phyloP scores from a whole-genome alignment of 495 filamentous ascomycete genomes.

The Chaetomium cochliodes region DNA sequence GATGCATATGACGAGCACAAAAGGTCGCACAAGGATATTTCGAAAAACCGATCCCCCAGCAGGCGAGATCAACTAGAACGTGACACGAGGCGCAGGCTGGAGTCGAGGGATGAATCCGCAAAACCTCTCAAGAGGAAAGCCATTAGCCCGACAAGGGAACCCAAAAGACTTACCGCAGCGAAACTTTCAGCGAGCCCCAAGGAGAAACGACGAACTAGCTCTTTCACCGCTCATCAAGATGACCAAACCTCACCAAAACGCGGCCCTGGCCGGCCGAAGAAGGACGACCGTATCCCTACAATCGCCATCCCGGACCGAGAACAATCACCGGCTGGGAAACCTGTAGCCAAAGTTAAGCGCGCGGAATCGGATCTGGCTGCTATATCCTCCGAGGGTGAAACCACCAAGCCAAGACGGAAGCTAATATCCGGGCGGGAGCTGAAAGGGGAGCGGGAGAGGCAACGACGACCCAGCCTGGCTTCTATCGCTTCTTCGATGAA shows the following conservation, averaged over 20 bases:
- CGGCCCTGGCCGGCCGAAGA: conserved; percentile 49
- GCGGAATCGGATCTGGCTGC: conserved; percentile 49
- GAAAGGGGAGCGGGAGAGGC: conserved; percentile 55
- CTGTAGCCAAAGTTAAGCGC: conserved; percentile 44
- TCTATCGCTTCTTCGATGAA: conserved; percentile 48
- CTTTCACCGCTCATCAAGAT: conserved; percentile 39
- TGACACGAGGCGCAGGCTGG: conserved; percentile 51
- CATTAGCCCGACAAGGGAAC: conserved; percentile 50
- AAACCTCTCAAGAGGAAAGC: conserved; percentile 48
- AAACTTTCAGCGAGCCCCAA: conserved; percentile 44
- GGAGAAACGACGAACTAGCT: conserved; percentile 44
- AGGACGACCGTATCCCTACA: conserved; percentile 48
- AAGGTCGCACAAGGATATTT: conserved; percentile 43
- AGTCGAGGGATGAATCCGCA: conserved; percentile 42
- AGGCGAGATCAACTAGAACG: conserved; percentile 58
- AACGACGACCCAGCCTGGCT: conserved; percentile 49
- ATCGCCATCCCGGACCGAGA: conserved; percentile 55
- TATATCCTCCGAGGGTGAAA: conserved; percentile 53
- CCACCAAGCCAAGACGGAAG: conserved; percentile 57
- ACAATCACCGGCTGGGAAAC: conserved; percentile 45
- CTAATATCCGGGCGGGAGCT: conserved; percentile 59
- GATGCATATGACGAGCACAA: conserved; percentile 69
- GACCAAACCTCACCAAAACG: conserved; percentile 48
- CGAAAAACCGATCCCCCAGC: conserved; percentile 53
- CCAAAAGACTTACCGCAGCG: conserved; percentile 36